Percentiles rank a stretch among this genome's conserved stretches.
Conservation (phyloP, 2,329 filamentous ascomycete genomes). For the Coniochaeta hoffmannii region DNA sequence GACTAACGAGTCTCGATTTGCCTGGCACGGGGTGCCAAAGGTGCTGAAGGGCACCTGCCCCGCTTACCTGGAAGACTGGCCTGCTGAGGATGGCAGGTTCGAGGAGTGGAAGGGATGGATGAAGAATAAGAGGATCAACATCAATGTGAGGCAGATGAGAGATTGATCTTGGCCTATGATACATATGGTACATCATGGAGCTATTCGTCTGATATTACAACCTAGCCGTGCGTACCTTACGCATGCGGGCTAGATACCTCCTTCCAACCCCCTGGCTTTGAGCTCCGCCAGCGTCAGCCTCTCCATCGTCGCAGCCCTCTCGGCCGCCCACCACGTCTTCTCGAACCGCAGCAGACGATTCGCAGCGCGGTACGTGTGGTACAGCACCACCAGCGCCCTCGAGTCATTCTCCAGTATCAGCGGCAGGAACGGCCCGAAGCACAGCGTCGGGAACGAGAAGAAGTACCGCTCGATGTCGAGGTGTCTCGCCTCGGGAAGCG, state of each 20-base stretch:
- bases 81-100: slow-evolving; percentile 47
- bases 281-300: slow-evolving; percentile 11
- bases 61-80: slow-evolving; percentile 66
- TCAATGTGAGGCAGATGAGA: slow-evolving; percentile 88
- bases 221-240: too few species aligned
- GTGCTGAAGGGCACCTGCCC: slow-evolving; percentile 77
- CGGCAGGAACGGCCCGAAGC: slow-evolving; percentile 16
- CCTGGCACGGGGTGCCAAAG: slow-evolving; percentile 93
- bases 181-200: background rate
- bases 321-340: slow-evolving; percentile 18
- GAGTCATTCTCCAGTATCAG: slow-evolving; percentile 17
- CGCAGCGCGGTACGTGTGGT: slow-evolving; percentile 17
- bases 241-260: background rate
- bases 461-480: slow-evolving; percentile 18
- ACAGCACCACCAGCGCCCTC: slow-evolving; percentile 18
- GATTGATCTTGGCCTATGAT: slow-evolving; percentile 28
- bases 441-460: slow-evolving; percentile 18
- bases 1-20: slow-evolving; percentile 72
- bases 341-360: slow-evolving; percentile 11
- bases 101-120: slow-evolving; percentile 81
- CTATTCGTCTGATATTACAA: too few species aligned
- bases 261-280: slow-evolving; percentile 8
- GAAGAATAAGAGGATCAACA: slow-evolving; percentile 76
- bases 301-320: slow-evolving; percentile 14
- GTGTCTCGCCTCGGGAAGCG: background rate